Evolutionary conservation across 306 rosid genomes (phyloP).

Genomic region (Morella rubra): DNA sequence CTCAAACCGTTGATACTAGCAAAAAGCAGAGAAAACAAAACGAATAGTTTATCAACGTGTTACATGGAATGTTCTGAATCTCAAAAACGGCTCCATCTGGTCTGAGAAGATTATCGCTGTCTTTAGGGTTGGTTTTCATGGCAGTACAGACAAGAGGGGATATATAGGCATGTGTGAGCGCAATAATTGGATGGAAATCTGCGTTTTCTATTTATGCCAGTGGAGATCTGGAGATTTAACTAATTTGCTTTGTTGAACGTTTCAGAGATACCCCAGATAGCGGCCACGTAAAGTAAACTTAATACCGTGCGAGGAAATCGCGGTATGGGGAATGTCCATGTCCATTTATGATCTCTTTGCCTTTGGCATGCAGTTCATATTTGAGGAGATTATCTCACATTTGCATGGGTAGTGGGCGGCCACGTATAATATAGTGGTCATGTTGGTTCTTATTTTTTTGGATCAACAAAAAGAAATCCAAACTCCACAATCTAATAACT

Average conservation of each 20-base stretch:
- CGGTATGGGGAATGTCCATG: background rate
- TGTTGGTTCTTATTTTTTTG: no score
- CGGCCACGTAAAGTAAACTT: background rate
- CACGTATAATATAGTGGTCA: background rate
- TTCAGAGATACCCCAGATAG: background rate
- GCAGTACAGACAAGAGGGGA: background rate
- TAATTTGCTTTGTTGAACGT: background rate
- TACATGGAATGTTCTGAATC: background rate
- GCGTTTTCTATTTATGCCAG: no score
- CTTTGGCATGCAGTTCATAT: no score
- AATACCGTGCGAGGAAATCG: background rate
- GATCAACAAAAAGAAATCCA: no score
- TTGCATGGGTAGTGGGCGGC: background rate
- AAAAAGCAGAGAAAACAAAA: no score
- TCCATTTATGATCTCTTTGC: background rate
- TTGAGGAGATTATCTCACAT: background rate
- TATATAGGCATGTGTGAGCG: background rate
- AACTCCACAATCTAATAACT: no score
- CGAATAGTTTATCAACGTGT: no score
- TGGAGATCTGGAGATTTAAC: background rate
- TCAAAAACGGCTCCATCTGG: slow-evolving; percentile 24
- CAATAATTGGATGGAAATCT: no score
- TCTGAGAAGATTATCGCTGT: background rate
- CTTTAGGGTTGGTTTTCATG: background rate
- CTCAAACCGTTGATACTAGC: no score